A percentile compares a stretch with the other conserved stretches of the same genome.
These are phyloP conservation scores for Thielaviopsis musarum DNA, from an alignment of 2,329 filamentous ascomycete species.

Conservation along the genomic window DNA sequence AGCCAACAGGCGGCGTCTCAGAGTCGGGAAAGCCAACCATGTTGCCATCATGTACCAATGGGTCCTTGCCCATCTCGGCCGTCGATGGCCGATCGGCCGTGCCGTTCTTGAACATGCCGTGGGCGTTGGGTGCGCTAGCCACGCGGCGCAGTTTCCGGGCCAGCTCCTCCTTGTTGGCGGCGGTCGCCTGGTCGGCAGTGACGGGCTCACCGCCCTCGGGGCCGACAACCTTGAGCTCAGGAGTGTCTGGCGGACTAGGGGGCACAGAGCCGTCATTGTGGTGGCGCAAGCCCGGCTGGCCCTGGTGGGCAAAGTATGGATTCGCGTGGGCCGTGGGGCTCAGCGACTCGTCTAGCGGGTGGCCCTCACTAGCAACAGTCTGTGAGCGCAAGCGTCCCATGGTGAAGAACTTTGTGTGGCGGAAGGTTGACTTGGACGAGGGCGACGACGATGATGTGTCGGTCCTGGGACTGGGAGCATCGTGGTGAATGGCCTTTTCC, in stretches of 20 bases:
- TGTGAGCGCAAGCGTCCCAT: slow-evolving; percentile 77
- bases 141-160: slow-evolving; percentile 85
- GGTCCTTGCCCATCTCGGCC: slow-evolving; percentile 73
- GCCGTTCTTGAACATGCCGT: slow-evolving; percentile 61
- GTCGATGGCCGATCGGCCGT: slow-evolving; percentile 57
- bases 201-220: slow-evolving; percentile 33
- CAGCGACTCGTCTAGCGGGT: slow-evolving; percentile 71
- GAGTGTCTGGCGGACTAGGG: slow-evolving; percentile 81
- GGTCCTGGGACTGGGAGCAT: slow-evolving; percentile 8
- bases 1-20: slow-evolving; percentile 16
- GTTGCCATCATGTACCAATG: slow-evolving; percentile 32
- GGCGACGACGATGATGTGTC: slow-evolving; percentile 15
- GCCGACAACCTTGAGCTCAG: slow-evolving; percentile 56
- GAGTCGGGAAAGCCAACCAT: slow-evolving; percentile 31
- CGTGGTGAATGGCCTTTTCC: slow-evolving; percentile 6
- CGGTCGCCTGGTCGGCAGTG: slow-evolving; percentile 46
- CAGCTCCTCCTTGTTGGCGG: slow-evolving; percentile 80
- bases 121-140: slow-evolving; percentile 90
- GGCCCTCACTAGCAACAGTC: slow-evolving; percentile 84
- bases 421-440: slow-evolving; percentile 44
- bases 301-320: slow-evolving; percentile 94
- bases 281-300: slow-evolving; percentile 80
- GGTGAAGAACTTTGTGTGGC: slow-evolving; percentile 77
- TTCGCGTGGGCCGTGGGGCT: slow-evolving; percentile 91
- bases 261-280: slow-evolving; percentile 89